These are phyloP conservation scores for Diatrype stigma DNA, from an alignment of 2,329 filamentous ascomycete genomes.

Conservation along the genomic window DNA sequence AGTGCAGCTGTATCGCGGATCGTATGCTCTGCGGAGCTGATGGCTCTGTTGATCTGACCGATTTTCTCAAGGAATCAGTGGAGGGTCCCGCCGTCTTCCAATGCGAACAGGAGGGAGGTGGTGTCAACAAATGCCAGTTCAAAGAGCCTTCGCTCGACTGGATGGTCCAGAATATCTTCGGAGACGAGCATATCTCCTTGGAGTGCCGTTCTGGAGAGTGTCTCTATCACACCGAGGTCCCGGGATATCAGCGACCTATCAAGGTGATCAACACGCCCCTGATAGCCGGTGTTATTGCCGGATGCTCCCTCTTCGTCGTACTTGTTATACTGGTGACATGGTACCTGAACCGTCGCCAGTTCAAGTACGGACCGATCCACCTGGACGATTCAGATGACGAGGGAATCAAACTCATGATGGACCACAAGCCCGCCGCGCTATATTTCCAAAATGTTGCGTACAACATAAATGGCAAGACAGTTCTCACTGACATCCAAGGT, in stretches of 20 bases:
- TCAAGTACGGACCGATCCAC: constrained; percentile 68
- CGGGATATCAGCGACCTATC: constrained; percentile 81
- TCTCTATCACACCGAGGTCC: constrained; percentile 86
- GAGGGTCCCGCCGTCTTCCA: constrained; percentile 83
- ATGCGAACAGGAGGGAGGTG: constrained; percentile 63
- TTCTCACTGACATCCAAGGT: constrained; percentile 75
- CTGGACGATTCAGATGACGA: constrained; percentile 91
- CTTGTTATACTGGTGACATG: constrained; percentile 77
- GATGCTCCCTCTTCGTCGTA: constrained; percentile 81
- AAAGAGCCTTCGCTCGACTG: constrained; percentile 90
- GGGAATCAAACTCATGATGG: constrained; percentile 76
- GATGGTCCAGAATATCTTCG: constrained; percentile 83
- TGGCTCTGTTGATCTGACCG: constrained; percentile 85
- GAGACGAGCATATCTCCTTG: constrained; percentile 82
- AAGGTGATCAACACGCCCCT: constrained; percentile 96
- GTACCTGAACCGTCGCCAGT: constrained; percentile 77
- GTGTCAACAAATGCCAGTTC: constrained; percentile 68
- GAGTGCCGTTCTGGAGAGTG: constrained; percentile 86
- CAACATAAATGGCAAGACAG: constrained; percentile 79
- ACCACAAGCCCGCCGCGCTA: constrained; percentile 86
- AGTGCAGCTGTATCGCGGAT: constrained; percentile 82
- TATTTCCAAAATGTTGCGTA: constrained; percentile 89
- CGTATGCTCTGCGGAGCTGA: constrained; percentile 92
- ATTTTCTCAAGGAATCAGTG: constrained; percentile 80
- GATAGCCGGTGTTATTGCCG: constrained; percentile 89